A percentile compares a stretch with the other conserved stretches of the same genome.
phyloP scores from a whole-genome alignment of 768 basidiomycete genomes.

The Pulveroboletus sp. region DNA sequence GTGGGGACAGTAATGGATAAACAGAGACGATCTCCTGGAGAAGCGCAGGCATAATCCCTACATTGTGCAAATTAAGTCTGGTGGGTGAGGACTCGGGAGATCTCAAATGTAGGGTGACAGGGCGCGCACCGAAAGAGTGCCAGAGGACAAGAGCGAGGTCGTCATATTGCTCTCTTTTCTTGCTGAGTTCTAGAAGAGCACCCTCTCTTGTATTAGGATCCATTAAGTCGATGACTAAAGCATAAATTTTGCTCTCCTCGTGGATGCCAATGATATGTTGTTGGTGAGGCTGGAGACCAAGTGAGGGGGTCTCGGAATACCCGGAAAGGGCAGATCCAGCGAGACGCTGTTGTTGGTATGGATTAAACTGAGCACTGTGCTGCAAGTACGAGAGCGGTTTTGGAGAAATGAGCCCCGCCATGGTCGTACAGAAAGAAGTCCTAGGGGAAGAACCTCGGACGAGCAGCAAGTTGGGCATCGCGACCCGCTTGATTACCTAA shows the following conservation, averaged over 20 bases:
- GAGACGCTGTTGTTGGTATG: constrained; percentile 48
- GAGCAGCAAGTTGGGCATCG: neutral
- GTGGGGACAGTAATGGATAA: constrained; percentile 92
- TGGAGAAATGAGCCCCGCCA: constrained; percentile 62
- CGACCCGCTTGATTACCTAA: constrained; percentile 21
- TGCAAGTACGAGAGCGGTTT: constrained; percentile 63
- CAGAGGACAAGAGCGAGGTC: constrained; percentile 96
- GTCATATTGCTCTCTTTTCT: constrained; percentile 98
- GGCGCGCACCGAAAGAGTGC: constrained; percentile 87
- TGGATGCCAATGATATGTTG: constrained; percentile 51
- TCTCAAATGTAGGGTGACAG: neutral
- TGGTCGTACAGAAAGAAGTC: constrained; percentile 24
- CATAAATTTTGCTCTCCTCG: constrained; percentile 84
- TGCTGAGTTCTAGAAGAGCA: constrained; percentile 92
- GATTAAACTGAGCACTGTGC: constrained; percentile 54
- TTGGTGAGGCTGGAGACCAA: constrained; percentile 47
- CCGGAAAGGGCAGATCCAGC: constrained; percentile 27
- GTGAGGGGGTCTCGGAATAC: constrained; percentile 64
- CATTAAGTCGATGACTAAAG: constrained; percentile 82
- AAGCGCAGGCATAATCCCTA: constrained; percentile 96
- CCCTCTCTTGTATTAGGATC: constrained; percentile 80
- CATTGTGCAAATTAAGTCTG: neutral
- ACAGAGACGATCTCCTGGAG: constrained; percentile 98
- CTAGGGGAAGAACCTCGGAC: constrained; percentile 10
- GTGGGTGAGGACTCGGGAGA: neutral